Base-by-base conservation (phyloP, 768 basidiomycete genomes). In the Tulasnella sp. region DNA sequence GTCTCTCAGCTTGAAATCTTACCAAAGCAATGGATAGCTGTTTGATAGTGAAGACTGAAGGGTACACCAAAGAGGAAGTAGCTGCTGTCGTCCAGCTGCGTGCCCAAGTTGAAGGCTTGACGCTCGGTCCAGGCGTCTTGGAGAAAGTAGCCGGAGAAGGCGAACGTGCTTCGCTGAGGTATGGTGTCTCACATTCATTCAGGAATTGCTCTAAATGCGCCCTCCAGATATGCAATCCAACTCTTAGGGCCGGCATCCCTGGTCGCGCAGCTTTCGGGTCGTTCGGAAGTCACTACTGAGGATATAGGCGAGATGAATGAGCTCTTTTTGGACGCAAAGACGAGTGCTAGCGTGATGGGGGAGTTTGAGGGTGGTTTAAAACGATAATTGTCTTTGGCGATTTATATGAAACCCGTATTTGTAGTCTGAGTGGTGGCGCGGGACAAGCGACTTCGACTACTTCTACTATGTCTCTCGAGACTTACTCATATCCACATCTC, bases 261-360 rank as follows among this genome's bases (percentile, higher is more conserved):
- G 77, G 85, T 98, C 3, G 89, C 95, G 2, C 82, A 83, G 40
- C 80, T 95, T 36, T 86, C 85, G 0, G 95, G 95, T 2, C 88
- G 94, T 73, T 84, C 81, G 39, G 89, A 94, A 77, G 93, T 98
- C 71, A 86, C 88, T 74, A 81, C 89, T 3, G 94, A 98, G 75
- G 97, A 99, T 79, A 88, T 98, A 65, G 84, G 86, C 39, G 95
- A 98, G 84, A 94, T 97, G 89, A 90, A 89, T 75, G 92, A 93
- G 78, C 83, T 99, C 37, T 99, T 99, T 84, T 83, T 98, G 77
- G 95, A 98, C 79, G 94, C 96, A 22, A 96, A 95, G 78, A 89
- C 90, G 12, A 74, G 74, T 68, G 72, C 74, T 7, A 39, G 32
- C 22, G 26, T 65, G 65, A 74, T 74, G 72, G 62, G 62, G 11